Base-by-base conservation (phyloP, 257 asterid species). In the Cruciata laevipes region DNA sequence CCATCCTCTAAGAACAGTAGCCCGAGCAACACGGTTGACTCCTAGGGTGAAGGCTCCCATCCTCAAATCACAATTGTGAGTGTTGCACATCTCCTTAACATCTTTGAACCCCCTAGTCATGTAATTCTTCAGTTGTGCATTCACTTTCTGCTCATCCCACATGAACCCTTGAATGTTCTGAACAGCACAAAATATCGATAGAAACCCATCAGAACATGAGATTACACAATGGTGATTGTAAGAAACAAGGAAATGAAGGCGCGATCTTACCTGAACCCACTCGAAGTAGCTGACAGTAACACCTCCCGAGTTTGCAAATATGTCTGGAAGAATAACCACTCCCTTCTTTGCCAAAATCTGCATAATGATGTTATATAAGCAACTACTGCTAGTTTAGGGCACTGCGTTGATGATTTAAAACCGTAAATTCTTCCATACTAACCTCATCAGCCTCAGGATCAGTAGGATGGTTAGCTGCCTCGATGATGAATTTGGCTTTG, bases 371-470 rank as follows among this genome's bases (percentile, higher is more conserved):
- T 47, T 17, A 0, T 47, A 17, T 47, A 51, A 61, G 16, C 18
- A 3, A 17, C 65, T 32, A 30, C 23, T 27, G 18, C 17, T 17
- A 37, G n/a, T 32, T 8, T n/a, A 51, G 63, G 44, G 27, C 8
- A 7, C 7, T 38, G 12, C 47, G 10, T 40, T 40, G 47, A 40
- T 40, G 12, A 42, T 12, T 2, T 42, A 44, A 17, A 17, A 47
- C 21, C n/a, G 51, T 47, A 1, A 17, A 47, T 16, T 47, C n/a
- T 47, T 2, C 6, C n/a, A 35, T 20, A 60, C 74, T 76, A 37
- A 89, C 96, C 89, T 91, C 93, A 74, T 91, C 97, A 17, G 83
- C 97, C 64, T 91, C 97, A 4, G 97, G 97, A 72, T 90, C 97
- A 17, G 96, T 88, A 3, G 97, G 97, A 69, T 90, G 97, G 57